phyloP scores from a whole-genome alignment of 495 filamentous ascomycete genomes.

The Patellaria atrata region DNA sequence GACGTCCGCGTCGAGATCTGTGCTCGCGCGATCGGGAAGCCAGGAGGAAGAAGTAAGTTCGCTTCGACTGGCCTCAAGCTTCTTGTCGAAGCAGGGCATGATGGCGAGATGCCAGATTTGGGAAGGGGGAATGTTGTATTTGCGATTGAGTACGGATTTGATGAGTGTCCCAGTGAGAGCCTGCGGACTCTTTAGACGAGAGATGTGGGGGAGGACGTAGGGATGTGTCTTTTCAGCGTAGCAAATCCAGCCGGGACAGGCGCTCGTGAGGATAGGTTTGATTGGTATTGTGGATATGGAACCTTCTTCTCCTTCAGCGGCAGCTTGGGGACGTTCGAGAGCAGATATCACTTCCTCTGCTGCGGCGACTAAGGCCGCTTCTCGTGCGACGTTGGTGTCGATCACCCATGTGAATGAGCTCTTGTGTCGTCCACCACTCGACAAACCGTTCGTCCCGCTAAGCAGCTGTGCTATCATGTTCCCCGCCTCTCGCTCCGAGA shows the following conservation, averaged over 20 bases:
- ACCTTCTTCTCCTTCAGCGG: slow-evolving; percentile 17
- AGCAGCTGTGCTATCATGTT: slow-evolving; percentile 75
- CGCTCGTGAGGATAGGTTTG: slow-evolving; percentile 71
- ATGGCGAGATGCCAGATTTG: slow-evolving; percentile 86
- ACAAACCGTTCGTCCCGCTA: slow-evolving; percentile 51
- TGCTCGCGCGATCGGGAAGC: slow-evolving; percentile 28
- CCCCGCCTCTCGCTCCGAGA: slow-evolving; percentile 58
- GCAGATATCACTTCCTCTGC: slow-evolving; percentile 51
- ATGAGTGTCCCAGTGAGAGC: slow-evolving; percentile 78
- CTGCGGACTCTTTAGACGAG: slow-evolving; percentile 83
- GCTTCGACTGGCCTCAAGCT: slow-evolving; percentile 84
- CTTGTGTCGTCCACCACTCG: slow-evolving; percentile 49
- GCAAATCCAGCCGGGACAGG: slow-evolving; percentile 96
- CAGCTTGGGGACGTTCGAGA: slow-evolving; percentile 14
- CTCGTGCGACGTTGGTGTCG: slow-evolving; percentile 68
- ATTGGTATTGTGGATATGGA: slow-evolving; percentile 30
- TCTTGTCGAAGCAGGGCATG: slow-evolving; percentile 99
- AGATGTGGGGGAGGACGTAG: slow-evolving; percentile 80
- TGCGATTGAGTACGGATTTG: slow-evolving; percentile 65
- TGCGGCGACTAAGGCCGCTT: slow-evolving; percentile 61
- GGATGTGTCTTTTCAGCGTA: slow-evolving; percentile 97
- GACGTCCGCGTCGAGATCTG: slow-evolving; percentile 45
- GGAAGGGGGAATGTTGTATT: slow-evolving; percentile 53
- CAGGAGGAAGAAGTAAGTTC: slow-evolving; percentile 78
- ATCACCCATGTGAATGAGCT: slow-evolving; percentile 77